These are phyloP conservation scores for Globisporangium nunn DNA, from an alignment of 352 stramenopile species.

Conservation along the genomic window DNA sequence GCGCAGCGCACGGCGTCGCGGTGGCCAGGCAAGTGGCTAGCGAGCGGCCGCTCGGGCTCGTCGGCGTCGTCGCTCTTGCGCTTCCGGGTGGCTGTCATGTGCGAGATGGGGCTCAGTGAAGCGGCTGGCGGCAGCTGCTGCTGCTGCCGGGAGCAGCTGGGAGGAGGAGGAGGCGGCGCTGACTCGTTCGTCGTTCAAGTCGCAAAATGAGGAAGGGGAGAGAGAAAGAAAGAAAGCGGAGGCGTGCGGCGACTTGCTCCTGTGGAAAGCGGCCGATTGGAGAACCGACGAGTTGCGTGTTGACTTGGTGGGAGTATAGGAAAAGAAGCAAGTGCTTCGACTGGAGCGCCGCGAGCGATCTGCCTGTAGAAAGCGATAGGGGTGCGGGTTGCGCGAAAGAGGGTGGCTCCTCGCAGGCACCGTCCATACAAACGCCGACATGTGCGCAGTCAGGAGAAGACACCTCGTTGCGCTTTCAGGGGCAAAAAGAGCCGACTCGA, in stretches of 20 bases:
- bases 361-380: not conserved
- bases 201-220: not conserved
- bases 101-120: not conserved
- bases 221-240: not conserved
- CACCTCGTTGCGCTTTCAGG: not conserved
- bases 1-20: constrained; percentile 19
- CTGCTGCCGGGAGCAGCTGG: not conserved
- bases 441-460: constrained; percentile 5
- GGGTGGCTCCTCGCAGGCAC: constrained; percentile 2
- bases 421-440: not conserved
- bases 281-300: not conserved
- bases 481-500: constrained; percentile 1
- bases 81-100: constrained; percentile 35
- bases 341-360: not conserved
- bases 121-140: not conserved
- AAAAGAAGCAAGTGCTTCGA: not conserved
- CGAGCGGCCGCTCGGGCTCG: constrained; percentile 11
- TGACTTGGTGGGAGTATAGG: not conserved
- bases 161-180: not conserved
- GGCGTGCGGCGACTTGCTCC: not conserved
- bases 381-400: not conserved
- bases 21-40: constrained; percentile 1
- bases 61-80: constrained; percentile 32
- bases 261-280: no score
- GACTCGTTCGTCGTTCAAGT: not conserved